A percentile compares a stretch with the other conserved stretches of the same genome.
Conservation (phyloP, 2,329 filamentous ascomycete species). For the Penicillium fuscoglaucum region DNA sequence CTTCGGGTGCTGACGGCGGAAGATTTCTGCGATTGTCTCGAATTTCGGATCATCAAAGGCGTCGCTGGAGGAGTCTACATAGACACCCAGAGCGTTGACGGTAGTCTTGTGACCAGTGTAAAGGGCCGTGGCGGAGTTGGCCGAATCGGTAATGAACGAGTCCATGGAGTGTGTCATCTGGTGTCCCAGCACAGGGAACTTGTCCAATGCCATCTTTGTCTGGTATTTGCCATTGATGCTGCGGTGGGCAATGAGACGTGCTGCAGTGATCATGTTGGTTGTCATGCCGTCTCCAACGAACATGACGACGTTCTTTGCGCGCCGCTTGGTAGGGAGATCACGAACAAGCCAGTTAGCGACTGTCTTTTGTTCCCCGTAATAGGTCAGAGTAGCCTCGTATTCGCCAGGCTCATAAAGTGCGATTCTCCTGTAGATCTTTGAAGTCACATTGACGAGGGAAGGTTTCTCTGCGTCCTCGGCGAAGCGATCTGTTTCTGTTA, state of each 20-base stretch:
- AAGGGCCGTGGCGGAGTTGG: slow-evolving; percentile 78
- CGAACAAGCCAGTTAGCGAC: slow-evolving; percentile 76
- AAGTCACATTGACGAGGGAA: slow-evolving; percentile 74
- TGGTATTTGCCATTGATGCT: slow-evolving; percentile 83
- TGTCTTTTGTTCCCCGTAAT: slow-evolving; percentile 71
- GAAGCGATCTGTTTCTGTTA: slow-evolving; percentile 61
- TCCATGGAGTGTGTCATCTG: slow-evolving; percentile 89
- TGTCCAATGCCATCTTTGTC: slow-evolving; percentile 71
- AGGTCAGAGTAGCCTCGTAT: slow-evolving; percentile 73
- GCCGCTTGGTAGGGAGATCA: slow-evolving; percentile 66
- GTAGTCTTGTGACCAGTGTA: slow-evolving; percentile 83
- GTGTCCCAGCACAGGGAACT: slow-evolving; percentile 82
- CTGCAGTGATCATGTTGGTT: slow-evolving; percentile 57
- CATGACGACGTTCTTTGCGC: slow-evolving; percentile 80
- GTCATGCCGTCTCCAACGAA: slow-evolving; percentile 74
- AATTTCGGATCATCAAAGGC: slow-evolving; percentile 82
- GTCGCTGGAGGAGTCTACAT: slow-evolving; percentile 72
- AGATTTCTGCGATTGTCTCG: slow-evolving; percentile 72
- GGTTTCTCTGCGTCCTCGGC: slow-evolving; percentile 69
- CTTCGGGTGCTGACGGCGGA: slow-evolving; percentile 65
- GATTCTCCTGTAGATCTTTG: slow-evolving; percentile 75
- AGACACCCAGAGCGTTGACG: slow-evolving; percentile 79
- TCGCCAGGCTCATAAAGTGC: slow-evolving; percentile 76
- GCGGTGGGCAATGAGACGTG: slow-evolving; percentile 77
- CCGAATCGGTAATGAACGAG: slow-evolving; percentile 81